Evolutionary conservation across 2,329 filamentous ascomycete genomes (phyloP).

Genomic region (Pseudopyrenochaeta lycopersici): DNA sequence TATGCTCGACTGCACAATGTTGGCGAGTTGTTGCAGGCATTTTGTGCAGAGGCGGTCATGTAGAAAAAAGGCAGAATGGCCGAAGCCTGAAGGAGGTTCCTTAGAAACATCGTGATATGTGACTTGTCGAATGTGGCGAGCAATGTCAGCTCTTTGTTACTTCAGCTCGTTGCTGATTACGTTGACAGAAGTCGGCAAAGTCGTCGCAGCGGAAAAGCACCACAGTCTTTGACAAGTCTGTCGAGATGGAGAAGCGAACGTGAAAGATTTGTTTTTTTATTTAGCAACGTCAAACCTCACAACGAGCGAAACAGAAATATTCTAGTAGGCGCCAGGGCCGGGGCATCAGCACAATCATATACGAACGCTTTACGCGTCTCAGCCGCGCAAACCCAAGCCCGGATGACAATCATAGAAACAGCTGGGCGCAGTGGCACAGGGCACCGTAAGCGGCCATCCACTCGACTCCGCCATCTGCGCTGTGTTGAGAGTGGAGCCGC

Average conservation of each 20-base stretch:
- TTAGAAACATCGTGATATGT: slow-evolving; percentile 40
- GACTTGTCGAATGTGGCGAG: neutral
- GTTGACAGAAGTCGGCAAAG: slow-evolving; percentile 11
- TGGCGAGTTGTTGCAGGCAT: slow-evolving; percentile 83
- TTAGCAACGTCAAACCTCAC: neutral
- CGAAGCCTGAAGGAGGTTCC: slow-evolving; percentile 35
- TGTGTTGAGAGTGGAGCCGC: slow-evolving; percentile 8
- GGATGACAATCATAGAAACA: slow-evolving; percentile 21
- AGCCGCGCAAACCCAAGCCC: slow-evolving; percentile 17
- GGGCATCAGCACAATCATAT: slow-evolving; percentile 15
- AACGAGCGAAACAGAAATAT: slow-evolving; percentile 9
- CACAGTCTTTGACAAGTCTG: neutral
- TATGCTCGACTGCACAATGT: slow-evolving; percentile 75
- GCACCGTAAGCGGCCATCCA: no score
- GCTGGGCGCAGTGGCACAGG: slow-evolving; percentile 10
- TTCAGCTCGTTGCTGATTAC: slow-evolving; percentile 1
- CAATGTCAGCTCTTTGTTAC: neutral
- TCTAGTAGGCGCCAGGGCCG: neutral
- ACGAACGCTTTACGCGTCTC: slow-evolving; percentile 16
- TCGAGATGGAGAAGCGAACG: slow-evolving; percentile 2
- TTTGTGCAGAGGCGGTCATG: slow-evolving; percentile 40
- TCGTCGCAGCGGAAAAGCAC: slow-evolving; percentile 4
- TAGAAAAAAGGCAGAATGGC: slow-evolving; percentile 41
- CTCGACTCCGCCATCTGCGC: neutral
- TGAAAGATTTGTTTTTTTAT: neutral